A percentile compares a stretch with the other conserved stretches of the same genome.
phyloP scores from a whole-genome alignment of 208 protist species.

The Trypanosoma lewisi region DNA sequence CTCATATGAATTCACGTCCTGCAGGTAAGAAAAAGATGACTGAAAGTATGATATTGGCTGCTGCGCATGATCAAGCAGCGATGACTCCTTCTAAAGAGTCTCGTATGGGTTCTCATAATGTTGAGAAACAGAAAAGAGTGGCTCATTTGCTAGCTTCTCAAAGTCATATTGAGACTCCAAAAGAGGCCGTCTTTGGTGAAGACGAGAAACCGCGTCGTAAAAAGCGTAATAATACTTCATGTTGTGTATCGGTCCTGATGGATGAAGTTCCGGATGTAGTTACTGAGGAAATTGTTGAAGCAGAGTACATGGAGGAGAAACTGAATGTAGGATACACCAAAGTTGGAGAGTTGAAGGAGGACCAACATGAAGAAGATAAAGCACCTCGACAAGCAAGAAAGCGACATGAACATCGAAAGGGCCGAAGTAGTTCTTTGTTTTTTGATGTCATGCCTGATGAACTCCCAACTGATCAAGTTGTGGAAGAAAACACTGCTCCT shows the following conservation, averaged over 20 bases:
- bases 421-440: conserved; percentile 8
- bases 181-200: conserved; percentile 16
- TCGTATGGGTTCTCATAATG: conserved; percentile 2
- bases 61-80: not conserved
- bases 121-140: conserved; percentile 12
- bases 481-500: not conserved
- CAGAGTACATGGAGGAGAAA: conserved; percentile 6
- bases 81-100: not conserved
- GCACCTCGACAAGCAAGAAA: not conserved
- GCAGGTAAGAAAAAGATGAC: conserved; percentile 12
- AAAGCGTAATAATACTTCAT: conserved; percentile 1
- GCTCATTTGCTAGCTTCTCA: conserved; percentile 8
- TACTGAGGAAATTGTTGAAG: conserved; percentile 21
- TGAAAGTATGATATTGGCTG: conserved; percentile 5
- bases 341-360: not conserved
- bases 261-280: not conserved
- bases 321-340: not conserved
- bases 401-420: not conserved
- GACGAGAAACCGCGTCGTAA: conserved; percentile 1
- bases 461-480: not conserved
- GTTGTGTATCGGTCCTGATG: conserved; percentile 1
- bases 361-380: conserved; percentile 3
- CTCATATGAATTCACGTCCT: conserved; percentile 1
- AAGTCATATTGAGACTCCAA: not conserved
- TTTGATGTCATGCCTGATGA: not conserved